Conservation (phyloP, 2,329 filamentous ascomycete species). For the Claviceps africana region DNA sequence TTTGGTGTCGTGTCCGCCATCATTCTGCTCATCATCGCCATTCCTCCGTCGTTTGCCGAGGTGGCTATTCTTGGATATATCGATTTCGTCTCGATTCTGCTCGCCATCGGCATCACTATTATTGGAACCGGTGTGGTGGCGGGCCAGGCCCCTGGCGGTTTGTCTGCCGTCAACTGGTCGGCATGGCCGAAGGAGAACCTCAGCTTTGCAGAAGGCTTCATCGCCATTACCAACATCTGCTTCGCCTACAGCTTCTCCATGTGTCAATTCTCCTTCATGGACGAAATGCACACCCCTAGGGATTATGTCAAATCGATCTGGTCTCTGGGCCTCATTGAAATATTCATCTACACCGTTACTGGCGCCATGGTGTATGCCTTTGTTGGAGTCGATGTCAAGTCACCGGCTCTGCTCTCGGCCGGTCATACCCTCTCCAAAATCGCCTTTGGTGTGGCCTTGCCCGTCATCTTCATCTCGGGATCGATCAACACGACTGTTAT, state of each 20-base stretch:
- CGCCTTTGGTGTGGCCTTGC: conserved; percentile 55
- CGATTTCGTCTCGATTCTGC: conserved; percentile 47
- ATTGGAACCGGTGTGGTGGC: conserved; percentile 43
- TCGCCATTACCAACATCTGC: conserved; percentile 53
- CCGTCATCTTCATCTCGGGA: conserved; percentile 61
- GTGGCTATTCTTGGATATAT: conserved; percentile 36
- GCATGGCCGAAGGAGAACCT: conserved; percentile 31
- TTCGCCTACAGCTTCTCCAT: conserved; percentile 51
- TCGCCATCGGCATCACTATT: conserved; percentile 53
- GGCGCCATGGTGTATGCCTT: conserved; percentile 57
- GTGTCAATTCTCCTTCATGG: conserved; percentile 39
- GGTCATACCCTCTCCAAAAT: conserved; percentile 45
- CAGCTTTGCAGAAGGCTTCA: conserved; percentile 40
- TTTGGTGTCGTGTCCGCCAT: conserved; percentile 33
- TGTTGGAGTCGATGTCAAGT: conserved; percentile 46
- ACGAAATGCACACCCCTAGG: conserved; percentile 35
- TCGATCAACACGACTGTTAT: conserved; percentile 48
- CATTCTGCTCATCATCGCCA: conserved; percentile 29
- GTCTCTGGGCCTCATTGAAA: conserved; percentile 47
- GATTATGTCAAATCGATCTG: conserved; percentile 42
- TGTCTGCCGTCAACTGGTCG: conserved; percentile 25
- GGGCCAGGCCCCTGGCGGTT: conserved; percentile 16
- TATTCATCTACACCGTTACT: conserved; percentile 51
- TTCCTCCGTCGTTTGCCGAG: conserved; percentile 35
- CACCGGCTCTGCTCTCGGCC: conserved; percentile 55